These are phyloP conservation scores for Nemania abortiva DNA, from an alignment of 2,329 filamentous ascomycete genomes.

Conservation along the genomic window DNA sequence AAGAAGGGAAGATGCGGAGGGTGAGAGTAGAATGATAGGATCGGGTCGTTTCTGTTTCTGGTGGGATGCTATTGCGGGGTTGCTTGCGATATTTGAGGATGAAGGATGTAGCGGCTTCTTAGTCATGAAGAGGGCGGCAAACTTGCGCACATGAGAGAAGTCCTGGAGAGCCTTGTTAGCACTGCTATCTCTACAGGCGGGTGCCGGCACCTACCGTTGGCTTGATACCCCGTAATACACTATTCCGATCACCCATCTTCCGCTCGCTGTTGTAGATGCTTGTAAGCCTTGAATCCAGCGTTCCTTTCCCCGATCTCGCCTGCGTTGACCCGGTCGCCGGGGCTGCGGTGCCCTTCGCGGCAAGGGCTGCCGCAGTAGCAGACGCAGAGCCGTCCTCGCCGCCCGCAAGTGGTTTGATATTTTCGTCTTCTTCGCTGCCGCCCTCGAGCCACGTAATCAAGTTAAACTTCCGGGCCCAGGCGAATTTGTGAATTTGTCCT, in stretches of 20 bases:
- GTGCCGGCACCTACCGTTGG: slow-evolving; percentile 74
- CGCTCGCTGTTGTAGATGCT: slow-evolving; percentile 94
- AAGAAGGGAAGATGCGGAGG: slow-evolving; percentile 92
- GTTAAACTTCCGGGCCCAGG: slow-evolving; percentile 92
- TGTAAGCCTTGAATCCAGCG: slow-evolving; percentile 81
- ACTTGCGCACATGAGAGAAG: slow-evolving; percentile 92
- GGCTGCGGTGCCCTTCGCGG: slow-evolving; percentile 55
- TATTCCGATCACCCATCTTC: slow-evolving; percentile 93
- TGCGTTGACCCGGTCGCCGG: slow-evolving; percentile 59
- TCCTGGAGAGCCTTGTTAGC: slow-evolving; percentile 69
- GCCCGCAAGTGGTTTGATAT: slow-evolving; percentile 85
- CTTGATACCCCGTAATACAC: slow-evolving; percentile 85
- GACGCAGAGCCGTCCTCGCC: slow-evolving; percentile 66
- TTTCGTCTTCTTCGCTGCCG: slow-evolving; percentile 89
- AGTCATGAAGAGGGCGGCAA: slow-evolving; percentile 80
- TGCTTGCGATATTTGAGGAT: slow-evolving; percentile 54
- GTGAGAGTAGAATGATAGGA: slow-evolving; percentile 96
- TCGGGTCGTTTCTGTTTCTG: slow-evolving; percentile 70
- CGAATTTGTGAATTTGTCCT: slow-evolving; percentile 84
- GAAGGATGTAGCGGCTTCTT: slow-evolving; percentile 63
- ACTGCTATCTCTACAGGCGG: neutral
- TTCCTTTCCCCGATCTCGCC: slow-evolving; percentile 71
- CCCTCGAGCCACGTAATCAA: slow-evolving; percentile 94
- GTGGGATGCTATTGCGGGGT: slow-evolving; percentile 65
- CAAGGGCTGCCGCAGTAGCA: slow-evolving; percentile 55